phyloP scores from a whole-genome alignment of 2,329 filamentous ascomycete species.

The Dryadomyces quercus-mongolicae region DNA sequence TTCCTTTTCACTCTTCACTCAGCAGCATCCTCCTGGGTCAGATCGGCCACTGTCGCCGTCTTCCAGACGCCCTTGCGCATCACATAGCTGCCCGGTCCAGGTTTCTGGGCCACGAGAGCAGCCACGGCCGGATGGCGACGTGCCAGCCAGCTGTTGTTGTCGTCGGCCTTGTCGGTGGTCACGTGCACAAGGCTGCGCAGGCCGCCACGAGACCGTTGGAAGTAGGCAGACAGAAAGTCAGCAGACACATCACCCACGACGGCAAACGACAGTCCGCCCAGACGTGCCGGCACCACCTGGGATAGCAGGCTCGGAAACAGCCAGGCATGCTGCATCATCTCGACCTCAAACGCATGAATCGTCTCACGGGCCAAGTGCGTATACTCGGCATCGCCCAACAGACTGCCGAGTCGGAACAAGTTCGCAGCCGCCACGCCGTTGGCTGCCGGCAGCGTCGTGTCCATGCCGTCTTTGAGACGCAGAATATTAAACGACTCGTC shows the following conservation, averaged over 20 bases:
- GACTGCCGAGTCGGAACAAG: constrained; percentile 64
- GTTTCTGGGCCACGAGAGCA: background rate
- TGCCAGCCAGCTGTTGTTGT: constrained; percentile 10
- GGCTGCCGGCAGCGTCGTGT: constrained; percentile 78
- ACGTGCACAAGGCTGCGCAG: constrained; percentile 16
- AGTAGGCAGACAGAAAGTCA: constrained; percentile 11
- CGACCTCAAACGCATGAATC: constrained; percentile 75
- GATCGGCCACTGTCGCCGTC: constrained; percentile 11
- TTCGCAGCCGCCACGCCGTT: constrained; percentile 84
- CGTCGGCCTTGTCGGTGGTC: constrained; percentile 1
- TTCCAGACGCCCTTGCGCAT: constrained; percentile 13
- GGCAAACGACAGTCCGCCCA: constrained; percentile 44
- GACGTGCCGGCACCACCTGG: constrained; percentile 58
- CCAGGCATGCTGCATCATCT: constrained; percentile 87
- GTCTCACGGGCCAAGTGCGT: constrained; percentile 57
- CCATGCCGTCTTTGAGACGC: constrained; percentile 89
- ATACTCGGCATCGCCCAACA: constrained; percentile 32
- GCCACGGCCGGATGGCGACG: constrained; percentile 14
- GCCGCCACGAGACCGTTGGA: constrained; percentile 16
- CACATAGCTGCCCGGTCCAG: constrained; percentile 7
- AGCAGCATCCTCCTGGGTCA: constrained; percentile 5
- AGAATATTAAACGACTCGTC: constrained; percentile 61
- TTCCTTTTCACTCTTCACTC: too few relatives aligned
- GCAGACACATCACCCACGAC: constrained; percentile 3
- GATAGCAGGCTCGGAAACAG: constrained; percentile 74